Evolutionary conservation across 495 filamentous ascomycete species (phyloP), one percentile per base, ranked within the genome.

Genomic region (Clohesyomyces aquaticus): DNA sequence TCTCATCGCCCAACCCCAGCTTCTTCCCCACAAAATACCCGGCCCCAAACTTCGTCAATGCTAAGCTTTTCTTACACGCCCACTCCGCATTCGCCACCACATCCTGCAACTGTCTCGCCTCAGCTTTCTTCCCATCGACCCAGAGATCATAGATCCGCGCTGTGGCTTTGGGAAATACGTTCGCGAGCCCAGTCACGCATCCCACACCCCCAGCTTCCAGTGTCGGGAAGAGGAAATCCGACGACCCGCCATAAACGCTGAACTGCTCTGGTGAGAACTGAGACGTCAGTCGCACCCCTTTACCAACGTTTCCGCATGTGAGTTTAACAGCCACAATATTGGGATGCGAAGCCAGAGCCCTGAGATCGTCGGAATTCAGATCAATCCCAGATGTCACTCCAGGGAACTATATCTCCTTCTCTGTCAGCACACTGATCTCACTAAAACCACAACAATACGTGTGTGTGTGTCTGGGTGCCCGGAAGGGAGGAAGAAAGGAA

Each of bases 1-100:
- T 43, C 53, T 27, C 6, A 35, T 63, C 52, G 19, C 18, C 23
- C 10, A 63, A 2, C 41, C 51, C 60, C 14, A 63, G 22, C 23
- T 38, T 49, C 25, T 56, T 57, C 14, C 60, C 60, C 53, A 63
- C 18, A 63, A 55, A 63, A n/a, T 38, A 42, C 38, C 60, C 50
- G 16, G 60, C 60, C 22, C 60, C 60, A 49, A 52, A 63, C 53
- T 63, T 63, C 38, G 60, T 63, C 43, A 55, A 23, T 2, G 60
- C 51, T 8, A 63, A n/a, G 18, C 38, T 35, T 45, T 63, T 63
- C 45, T 63, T 63, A 49, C 60, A 63, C 50, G 60, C 60, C 60
- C 60, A 63, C 53, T 63, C 60, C 16, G 60, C 60, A 41, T 41
- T 43, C 35, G 60, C 60, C 1, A 63, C 60, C 22, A 55, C 50